These are phyloP conservation scores for Megacollybia platyphylla DNA, from an alignment of 1,284 basidiomycete genomes.

Conservation along the genomic window DNA sequence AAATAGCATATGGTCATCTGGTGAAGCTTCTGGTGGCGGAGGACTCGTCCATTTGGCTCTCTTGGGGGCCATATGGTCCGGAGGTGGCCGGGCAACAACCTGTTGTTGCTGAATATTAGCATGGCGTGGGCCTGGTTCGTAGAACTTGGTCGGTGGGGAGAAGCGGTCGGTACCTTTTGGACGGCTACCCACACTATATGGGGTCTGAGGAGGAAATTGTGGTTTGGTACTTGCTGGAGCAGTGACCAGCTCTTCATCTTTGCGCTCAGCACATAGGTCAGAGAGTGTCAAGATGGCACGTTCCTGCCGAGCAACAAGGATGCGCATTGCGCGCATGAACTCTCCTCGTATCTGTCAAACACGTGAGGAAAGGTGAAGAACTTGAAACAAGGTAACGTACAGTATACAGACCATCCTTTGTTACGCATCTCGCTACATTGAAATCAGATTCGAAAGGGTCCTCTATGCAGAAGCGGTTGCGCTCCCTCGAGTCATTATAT, in stretches of 20 bases:
- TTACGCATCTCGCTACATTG: slow-evolving; percentile 95
- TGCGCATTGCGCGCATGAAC: slow-evolving; percentile 92
- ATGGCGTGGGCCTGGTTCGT: slow-evolving; percentile 23
- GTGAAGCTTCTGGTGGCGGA: slow-evolving; percentile 63
- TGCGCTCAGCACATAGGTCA: slow-evolving; percentile 74
- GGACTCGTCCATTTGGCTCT: slow-evolving; percentile 72
- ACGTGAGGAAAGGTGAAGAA: neutral
- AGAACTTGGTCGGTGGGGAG: slow-evolving; percentile 35
- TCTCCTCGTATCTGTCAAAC: slow-evolving; percentile 79
- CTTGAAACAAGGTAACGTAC: slow-evolving; percentile 27
- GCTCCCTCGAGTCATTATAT: slow-evolving; percentile 71
- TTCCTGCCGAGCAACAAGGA: slow-evolving; percentile 68
- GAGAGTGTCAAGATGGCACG: slow-evolving; percentile 72
- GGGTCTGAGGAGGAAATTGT: slow-evolving; percentile 52
- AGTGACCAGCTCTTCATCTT: slow-evolving; percentile 42
- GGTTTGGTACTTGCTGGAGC: slow-evolving; percentile 40
- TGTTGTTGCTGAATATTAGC: slow-evolving; percentile 12
- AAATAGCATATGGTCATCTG: slow-evolving; percentile 51
- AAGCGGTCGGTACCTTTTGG: slow-evolving; percentile 31
- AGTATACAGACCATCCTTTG: slow-evolving; percentile 90
- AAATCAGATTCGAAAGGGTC: slow-evolving; percentile 95
- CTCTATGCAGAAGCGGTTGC: slow-evolving; percentile 92
- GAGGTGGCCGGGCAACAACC: slow-evolving; percentile 29
- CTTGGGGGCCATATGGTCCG: slow-evolving; percentile 69
- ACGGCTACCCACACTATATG: slow-evolving; percentile 52